Evolutionary conservation across 1,284 basidiomycete species (phyloP).

Genomic region (Coniferiporia weirii): DNA sequence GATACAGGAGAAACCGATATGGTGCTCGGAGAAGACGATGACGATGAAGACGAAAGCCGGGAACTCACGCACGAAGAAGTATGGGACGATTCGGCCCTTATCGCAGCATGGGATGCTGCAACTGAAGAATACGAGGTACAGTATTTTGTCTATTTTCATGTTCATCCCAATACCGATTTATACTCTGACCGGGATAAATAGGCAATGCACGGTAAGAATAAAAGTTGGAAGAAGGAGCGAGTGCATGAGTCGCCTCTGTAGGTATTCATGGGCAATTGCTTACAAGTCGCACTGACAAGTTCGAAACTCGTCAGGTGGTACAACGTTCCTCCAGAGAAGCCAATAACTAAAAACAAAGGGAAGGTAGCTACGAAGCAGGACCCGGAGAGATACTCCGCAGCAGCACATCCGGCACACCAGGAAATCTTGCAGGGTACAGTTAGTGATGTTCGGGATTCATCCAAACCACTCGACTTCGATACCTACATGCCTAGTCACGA

Average conservation of each 20-base stretch:
- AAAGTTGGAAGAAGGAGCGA: conserved; percentile 65
- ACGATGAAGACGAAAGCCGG: conserved; percentile 47
- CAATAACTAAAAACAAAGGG: conserved; percentile 24
- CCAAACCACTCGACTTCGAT: conserved; percentile 59
- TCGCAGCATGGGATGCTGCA: conserved; percentile 77
- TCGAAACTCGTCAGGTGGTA: conserved; percentile 54
- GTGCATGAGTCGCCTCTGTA: conserved; percentile 67
- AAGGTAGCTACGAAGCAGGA: conserved; percentile 17
- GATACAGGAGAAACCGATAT: conserved; percentile 9
- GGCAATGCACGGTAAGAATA: conserved; percentile 63
- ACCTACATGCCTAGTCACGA: conserved; percentile 66
- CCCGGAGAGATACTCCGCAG: conserved; percentile 1
- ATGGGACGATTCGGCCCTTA: conserved; percentile 78
- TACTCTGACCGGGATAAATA: conserved; percentile 22
- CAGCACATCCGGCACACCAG: background rate
- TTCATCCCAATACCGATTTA: background rate
- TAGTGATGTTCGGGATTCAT: conserved; percentile 31
- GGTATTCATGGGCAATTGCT: conserved; percentile 25
- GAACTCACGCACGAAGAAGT: conserved; percentile 66
- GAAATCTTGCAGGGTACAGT: conserved; percentile 2
- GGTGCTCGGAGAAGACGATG: conserved; percentile 23
- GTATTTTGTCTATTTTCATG: conserved; percentile 17
- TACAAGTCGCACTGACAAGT: background rate
- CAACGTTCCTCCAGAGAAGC: conserved; percentile 51
- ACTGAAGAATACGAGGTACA: conserved; percentile 67